Evolutionary conservation across 2,329 filamentous ascomycete species (phyloP).

Genomic region (Neonectria ditissima): DNA sequence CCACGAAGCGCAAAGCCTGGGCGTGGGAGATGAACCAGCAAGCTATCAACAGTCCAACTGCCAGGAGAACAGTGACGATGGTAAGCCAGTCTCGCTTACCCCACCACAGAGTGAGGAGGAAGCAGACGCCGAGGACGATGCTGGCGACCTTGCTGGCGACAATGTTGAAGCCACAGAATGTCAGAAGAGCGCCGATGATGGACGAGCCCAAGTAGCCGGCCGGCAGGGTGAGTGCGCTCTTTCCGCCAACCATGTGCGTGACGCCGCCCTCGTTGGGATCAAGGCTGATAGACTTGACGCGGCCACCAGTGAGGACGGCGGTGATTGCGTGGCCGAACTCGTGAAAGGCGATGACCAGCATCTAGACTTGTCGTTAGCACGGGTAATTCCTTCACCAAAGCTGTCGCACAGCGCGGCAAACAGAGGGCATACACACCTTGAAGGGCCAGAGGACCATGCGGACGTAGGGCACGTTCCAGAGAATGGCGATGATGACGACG

Average conservation of each 20-base stretch:
- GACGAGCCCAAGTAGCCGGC: constrained; percentile 83
- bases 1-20: constrained; percentile 78
- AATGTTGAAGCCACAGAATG: constrained; percentile 85
- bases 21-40: constrained; percentile 86
- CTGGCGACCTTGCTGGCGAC: constrained; percentile 84
- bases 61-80: constrained; percentile 75
- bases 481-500: constrained; percentile 77
- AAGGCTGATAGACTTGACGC: constrained; percentile 79
- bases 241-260: constrained; percentile 81
- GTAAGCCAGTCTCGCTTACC: constrained; percentile 83
- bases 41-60: constrained; percentile 76
- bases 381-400: constrained; percentile 1
- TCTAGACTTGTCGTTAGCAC: constrained; percentile 60
- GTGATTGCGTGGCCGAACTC: constrained; percentile 82
- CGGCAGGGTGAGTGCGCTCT: constrained; percentile 76
- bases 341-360: constrained; percentile 87
- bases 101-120: constrained; percentile 86
- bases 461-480: constrained; percentile 86
- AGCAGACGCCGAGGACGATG: constrained; percentile 78
- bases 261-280: constrained; percentile 84
- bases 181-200: constrained; percentile 80
- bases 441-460: constrained; percentile 82
- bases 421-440: constrained; percentile 65
- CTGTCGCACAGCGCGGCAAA: constrained; percentile 2
- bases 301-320: constrained; percentile 77